Base-by-base conservation (phyloP, 2,329 filamentous ascomycete species). In the Pyrenophora tritici-repentis region DNA sequence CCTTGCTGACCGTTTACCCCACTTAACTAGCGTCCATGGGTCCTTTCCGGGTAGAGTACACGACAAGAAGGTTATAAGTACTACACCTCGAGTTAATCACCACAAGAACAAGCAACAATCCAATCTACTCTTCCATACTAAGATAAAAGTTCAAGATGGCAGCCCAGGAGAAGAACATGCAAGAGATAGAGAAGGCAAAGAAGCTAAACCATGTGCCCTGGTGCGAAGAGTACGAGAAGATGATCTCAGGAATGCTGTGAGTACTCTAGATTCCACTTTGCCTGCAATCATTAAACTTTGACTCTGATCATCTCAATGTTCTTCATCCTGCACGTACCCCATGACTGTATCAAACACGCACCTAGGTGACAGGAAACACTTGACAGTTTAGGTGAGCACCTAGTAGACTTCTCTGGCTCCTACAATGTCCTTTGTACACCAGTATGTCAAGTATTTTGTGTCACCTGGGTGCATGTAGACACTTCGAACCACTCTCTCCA, bases 231-330 rank as follows among this genome's bases (percentile, higher is more conserved):
- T 86, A 85, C 46, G 82, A 86, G 62, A 83, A 81, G 62, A 86
- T 86, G 83, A 82, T 86, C 40, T 86, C 82, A 0, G 83, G 83
- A 22, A 82, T 86, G 75, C 74, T 85, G 82, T 83, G 66, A 59
- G 77, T 65, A 14, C 37, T 5, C 16, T 42, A 5, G 35, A n/a
- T 1, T n/a, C 2, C 8, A 18, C 17, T n/a, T 5, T 29, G 4
- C 35, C 4, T 20, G 12, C 17, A 37, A 17, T 8, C 20, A 39
- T 7, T 6, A 26, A 5, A 10, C 13, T 9, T 29, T 12, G 26
- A 10, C 1, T 29, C 7, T 29, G 10, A 5, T 12, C 10, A 29
- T 13, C 26, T 29, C 22, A 4, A 7, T 9, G 8, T 6, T 9
- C 2, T 5, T 7, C 22, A 24, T 4, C 6, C 22, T 24, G 6